Conservation (phyloP, 1,139 yeast genomes). For the Suhomyces kunorum region DNA sequence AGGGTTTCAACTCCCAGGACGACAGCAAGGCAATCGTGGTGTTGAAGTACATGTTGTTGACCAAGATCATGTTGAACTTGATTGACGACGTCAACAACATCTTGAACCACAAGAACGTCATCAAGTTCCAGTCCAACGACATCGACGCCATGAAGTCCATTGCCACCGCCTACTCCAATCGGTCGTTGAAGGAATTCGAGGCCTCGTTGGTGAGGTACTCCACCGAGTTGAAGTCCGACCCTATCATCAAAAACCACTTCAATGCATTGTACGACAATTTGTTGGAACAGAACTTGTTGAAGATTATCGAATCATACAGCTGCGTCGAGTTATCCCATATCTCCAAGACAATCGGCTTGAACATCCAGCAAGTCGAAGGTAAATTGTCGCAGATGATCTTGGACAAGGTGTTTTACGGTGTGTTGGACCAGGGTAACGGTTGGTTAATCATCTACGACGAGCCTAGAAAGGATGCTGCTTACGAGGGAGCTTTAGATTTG, state of each 20-base stretch:
- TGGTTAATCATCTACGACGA: conserved; percentile 93
- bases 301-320: conserved; percentile 93
- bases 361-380: conserved; percentile 87
- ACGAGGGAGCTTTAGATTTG: conserved; percentile 83
- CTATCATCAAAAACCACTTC: conserved; percentile 88
- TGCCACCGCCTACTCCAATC: conserved; percentile 83
- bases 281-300: conserved; percentile 88
- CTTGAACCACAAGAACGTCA: conserved; percentile 75
- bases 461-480: conserved; percentile 85
- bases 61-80: conserved; percentile 89
- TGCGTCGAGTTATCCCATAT: conserved; percentile 90
- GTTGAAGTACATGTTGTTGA: conserved; percentile 86
- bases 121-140: conserved; percentile 73
- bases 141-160: conserved; percentile 94
- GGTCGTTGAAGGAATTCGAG: conserved; percentile 91
- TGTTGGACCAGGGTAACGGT: conserved; percentile 96
- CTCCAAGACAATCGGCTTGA: conserved; percentile 84
- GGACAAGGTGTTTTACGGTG: conserved; percentile 92
- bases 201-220: conserved; percentile 70
- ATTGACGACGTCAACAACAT: conserved; percentile 83
- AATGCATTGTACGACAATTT: conserved; percentile 90
- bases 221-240: conserved; percentile 78
- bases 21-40: conserved; percentile 73
- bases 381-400: conserved; percentile 95
- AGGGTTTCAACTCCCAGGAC: conserved; percentile 68